phyloP scores from a whole-genome alignment of 2,329 filamentous ascomycete genomes.

The Ascochyta pisi region DNA sequence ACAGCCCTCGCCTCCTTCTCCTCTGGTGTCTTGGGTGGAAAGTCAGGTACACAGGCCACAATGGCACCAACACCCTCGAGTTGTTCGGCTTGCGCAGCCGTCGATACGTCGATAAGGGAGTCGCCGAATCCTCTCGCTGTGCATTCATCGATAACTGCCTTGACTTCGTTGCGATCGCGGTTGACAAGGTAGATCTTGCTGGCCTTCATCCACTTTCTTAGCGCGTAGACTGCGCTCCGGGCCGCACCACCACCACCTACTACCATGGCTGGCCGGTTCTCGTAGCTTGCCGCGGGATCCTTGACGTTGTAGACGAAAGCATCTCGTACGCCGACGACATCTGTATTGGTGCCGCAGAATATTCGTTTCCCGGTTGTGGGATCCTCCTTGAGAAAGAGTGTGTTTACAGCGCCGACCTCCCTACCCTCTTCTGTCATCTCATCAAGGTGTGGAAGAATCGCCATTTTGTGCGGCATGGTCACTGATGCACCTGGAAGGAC shows the following conservation, averaged over 20 bases:
- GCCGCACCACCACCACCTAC: conserved; percentile 80
- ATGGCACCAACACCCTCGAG: conserved; percentile 70
- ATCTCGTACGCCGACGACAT: conserved; percentile 78
- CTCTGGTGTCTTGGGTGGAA: conserved; percentile 67
- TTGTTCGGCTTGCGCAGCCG: conserved; percentile 63
- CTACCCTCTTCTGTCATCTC: conserved; percentile 75
- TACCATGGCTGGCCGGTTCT: conserved; percentile 71
- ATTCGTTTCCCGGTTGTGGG: conserved; percentile 55
- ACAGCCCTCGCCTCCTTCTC: conserved; percentile 68
- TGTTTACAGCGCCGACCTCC: conserved; percentile 80
- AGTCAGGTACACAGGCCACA: conserved; percentile 77
- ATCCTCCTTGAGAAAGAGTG: conserved; percentile 68
- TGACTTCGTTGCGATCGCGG: conserved; percentile 71
- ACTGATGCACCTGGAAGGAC: conserved; percentile 67
- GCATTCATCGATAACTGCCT: conserved; percentile 71
- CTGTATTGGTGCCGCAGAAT: conserved; percentile 79
- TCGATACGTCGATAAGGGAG: conserved; percentile 66
- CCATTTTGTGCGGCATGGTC: conserved; percentile 84
- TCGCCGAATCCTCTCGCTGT: conserved; percentile 64
- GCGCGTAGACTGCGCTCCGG: conserved; percentile 76
- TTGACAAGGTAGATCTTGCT: conserved; percentile 78
- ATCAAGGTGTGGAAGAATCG: conserved; percentile 75
- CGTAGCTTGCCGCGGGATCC: conserved; percentile 57
- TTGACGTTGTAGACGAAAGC: conserved; percentile 63
- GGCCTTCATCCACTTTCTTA: conserved; percentile 72